Evolutionary conservation across 768 basidiomycete genomes (phyloP).

Genomic region (Auriculariales sp.): DNA sequence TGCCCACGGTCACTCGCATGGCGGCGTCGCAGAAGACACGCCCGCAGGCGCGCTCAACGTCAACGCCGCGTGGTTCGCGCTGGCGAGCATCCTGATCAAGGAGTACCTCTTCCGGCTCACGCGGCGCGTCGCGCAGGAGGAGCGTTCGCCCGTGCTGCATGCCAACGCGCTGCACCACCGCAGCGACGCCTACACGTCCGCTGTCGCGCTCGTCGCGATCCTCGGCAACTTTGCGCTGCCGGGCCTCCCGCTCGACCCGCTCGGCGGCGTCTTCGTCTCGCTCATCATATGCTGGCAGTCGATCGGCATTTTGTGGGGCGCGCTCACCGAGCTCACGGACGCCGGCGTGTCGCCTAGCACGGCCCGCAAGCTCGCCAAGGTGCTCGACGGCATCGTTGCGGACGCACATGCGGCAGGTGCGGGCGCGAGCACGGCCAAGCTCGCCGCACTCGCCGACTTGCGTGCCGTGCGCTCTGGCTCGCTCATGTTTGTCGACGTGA

Average conservation of each 20-base stretch:
- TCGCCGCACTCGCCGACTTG: constrained; percentile 37
- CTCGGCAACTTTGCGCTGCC: constrained; percentile 81
- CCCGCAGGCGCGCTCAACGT: constrained; percentile 50
- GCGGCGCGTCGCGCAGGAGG: constrained; percentile 78
- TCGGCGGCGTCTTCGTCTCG: constrained; percentile 88
- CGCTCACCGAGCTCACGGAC: constrained; percentile 73
- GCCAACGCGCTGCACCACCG: constrained; percentile 98
- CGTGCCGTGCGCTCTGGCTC: constrained; percentile 72
- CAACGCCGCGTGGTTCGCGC: constrained; percentile 96
- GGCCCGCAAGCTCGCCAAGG: constrained; percentile 33
- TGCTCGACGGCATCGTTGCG: constrained; percentile 41
- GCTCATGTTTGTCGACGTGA: constrained; percentile 69
- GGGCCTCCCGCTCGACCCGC: constrained; percentile 76
- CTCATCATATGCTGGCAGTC: constrained; percentile 76
- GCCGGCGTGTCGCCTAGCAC: constrained; percentile 54
- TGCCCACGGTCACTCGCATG: constrained; percentile 29
- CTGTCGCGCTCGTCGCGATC: constrained; percentile 86
- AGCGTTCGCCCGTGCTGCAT: constrained; percentile 77
- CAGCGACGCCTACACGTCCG: constrained; percentile 89
- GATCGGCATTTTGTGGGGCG: constrained; percentile 44
- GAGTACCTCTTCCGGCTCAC: constrained; percentile 90
- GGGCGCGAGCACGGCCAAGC: constrained; percentile 9
- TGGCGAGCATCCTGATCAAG: constrained; percentile 62
- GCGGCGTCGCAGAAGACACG: constrained; percentile 35
- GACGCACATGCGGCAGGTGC: constrained; percentile 9